Percentiles rank a stretch among this genome's conserved stretches.
phyloP scores from a whole-genome alignment of 2,329 filamentous ascomycete species.

The Botrytis galanthina region DNA sequence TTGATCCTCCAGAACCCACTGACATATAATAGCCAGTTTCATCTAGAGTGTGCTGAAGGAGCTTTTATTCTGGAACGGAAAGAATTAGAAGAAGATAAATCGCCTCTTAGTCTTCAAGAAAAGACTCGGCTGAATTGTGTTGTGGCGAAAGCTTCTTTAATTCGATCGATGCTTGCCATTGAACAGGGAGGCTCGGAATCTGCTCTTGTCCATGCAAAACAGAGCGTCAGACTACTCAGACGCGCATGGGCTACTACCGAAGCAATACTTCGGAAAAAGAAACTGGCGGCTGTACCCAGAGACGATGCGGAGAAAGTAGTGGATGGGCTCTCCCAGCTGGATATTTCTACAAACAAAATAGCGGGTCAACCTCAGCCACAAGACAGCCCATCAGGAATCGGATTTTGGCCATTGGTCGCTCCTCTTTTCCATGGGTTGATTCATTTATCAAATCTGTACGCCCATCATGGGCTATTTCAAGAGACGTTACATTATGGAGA shows the following conservation, averaged over 20 bases:
- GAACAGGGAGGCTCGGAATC: slow-evolving; percentile 53
- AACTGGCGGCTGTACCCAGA: not conserved
- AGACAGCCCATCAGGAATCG: slow-evolving; percentile 53
- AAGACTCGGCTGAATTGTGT: slow-evolving; percentile 33
- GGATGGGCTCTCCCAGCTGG: slow-evolving; percentile 39
- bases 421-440: slow-evolving; percentile 69
- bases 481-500: slow-evolving; percentile 88
- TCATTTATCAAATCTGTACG: slow-evolving; percentile 74
- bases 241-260: slow-evolving; percentile 43
- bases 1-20: slow-evolving; percentile 19
- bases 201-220: slow-evolving; percentile 56
- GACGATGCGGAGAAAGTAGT: slow-evolving; percentile 33
- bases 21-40: slow-evolving; percentile 34
- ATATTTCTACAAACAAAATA: slow-evolving; percentile 41
- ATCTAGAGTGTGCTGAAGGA: slow-evolving; percentile 32
- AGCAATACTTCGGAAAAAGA: slow-evolving; percentile 24
- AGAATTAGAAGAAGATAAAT: slow-evolving; percentile 21
- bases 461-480: slow-evolving; percentile 80
- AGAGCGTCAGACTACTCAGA: slow-evolving; percentile 50
- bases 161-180: slow-evolving; percentile 40
- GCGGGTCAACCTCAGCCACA: slow-evolving; percentile 39
- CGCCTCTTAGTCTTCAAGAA: slow-evolving; percentile 26
- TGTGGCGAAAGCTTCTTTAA: slow-evolving; percentile 40
- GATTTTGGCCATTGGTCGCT: slow-evolving; percentile 77
- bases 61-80: slow-evolving; percentile 33